phyloP scores from a whole-genome alignment of 495 filamentous ascomycete genomes.

The Aspergillus nanangensis region DNA sequence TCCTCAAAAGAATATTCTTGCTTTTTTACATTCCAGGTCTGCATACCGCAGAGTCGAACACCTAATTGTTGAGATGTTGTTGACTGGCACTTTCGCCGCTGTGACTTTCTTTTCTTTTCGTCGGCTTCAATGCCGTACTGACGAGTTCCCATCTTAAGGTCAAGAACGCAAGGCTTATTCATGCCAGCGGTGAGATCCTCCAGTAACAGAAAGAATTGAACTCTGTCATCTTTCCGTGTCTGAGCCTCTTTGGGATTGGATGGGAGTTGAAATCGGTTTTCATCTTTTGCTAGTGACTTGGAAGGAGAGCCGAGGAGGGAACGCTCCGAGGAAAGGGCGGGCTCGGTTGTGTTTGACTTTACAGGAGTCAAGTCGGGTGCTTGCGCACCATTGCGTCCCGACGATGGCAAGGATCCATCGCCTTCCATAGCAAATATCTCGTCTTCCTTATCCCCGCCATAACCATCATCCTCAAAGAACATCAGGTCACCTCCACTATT shows the following conservation, averaged over 20 bases:
- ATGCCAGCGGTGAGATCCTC: conserved; percentile 97
- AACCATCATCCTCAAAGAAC: conserved; percentile 83
- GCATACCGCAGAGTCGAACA: conserved; percentile 91
- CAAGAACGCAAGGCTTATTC: conserved; percentile 92
- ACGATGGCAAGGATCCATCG: conserved; percentile 27
- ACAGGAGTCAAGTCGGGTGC: conserved; percentile 4
- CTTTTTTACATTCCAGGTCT: conserved; percentile 85
- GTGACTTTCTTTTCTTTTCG: conserved; percentile 88
- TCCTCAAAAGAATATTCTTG: conserved; percentile 86
- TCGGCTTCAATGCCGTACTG: conserved; percentile 95
- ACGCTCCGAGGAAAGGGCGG: not conserved
- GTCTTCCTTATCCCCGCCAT: conserved; percentile 73
- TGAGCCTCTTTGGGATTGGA: conserved; percentile 80
- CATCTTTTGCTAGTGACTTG: conserved; percentile 7
- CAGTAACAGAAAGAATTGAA: conserved; percentile 90
- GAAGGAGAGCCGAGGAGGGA: not conserved
- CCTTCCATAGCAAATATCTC: conserved; percentile 72
- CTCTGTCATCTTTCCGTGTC: conserved; percentile 61
- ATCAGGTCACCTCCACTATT: conserved; percentile 65
- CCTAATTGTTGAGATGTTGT: conserved; percentile 91
- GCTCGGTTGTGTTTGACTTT: not conserved
- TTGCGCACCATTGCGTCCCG: conserved; percentile 1
- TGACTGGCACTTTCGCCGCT: conserved; percentile 83
- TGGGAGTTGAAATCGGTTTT: conserved; percentile 34
- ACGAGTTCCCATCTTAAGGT: conserved; percentile 98